These are phyloP conservation scores for Pyrenochaeta sp. DNA, from an alignment of 2,329 filamentous ascomycete species.

Conservation along the genomic window DNA sequence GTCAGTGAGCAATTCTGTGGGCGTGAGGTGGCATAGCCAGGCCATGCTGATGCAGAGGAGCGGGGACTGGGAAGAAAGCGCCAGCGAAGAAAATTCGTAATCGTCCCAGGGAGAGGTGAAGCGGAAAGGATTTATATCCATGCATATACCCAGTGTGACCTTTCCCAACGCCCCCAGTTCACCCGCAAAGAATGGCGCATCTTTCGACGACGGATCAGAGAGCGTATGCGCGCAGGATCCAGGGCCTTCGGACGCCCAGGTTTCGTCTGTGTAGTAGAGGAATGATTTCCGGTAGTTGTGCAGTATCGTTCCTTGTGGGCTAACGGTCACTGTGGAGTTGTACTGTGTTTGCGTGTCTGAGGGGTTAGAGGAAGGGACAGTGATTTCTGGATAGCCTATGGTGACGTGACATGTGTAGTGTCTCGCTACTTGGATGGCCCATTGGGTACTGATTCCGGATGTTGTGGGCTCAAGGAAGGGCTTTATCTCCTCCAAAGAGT, in stretches of 20 bases:
- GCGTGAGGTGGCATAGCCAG: conserved; percentile 70
- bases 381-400: conserved; percentile 75
- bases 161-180: conserved; percentile 46
- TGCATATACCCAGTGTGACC: conserved; percentile 60
- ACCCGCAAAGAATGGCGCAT: conserved; percentile 47
- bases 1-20: conserved; percentile 60
- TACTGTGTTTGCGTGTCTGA: conserved; percentile 53
- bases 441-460: conserved; percentile 73
- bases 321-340: conserved; percentile 67
- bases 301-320: conserved; percentile 62
- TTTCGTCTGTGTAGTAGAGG: conserved; percentile 73
- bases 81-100: conserved; percentile 67
- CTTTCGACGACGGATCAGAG: conserved; percentile 24
- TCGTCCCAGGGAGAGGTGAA: conserved; percentile 66
- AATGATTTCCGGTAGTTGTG: conserved; percentile 71
- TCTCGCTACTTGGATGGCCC: conserved; percentile 73
- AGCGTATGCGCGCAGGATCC: conserved; percentile 30
- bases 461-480: conserved; percentile 74
- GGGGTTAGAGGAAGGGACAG: conserved; percentile 31
- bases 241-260: conserved; percentile 66
- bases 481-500: conserved; percentile 70
- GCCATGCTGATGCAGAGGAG: conserved; percentile 79
- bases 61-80: conserved; percentile 65
- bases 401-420: conserved; percentile 73
- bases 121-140: conserved; percentile 70